Base-by-base conservation (phyloP, 192 early-diverging fungal species). In the Phlyctochytrium bullatum region DNA sequence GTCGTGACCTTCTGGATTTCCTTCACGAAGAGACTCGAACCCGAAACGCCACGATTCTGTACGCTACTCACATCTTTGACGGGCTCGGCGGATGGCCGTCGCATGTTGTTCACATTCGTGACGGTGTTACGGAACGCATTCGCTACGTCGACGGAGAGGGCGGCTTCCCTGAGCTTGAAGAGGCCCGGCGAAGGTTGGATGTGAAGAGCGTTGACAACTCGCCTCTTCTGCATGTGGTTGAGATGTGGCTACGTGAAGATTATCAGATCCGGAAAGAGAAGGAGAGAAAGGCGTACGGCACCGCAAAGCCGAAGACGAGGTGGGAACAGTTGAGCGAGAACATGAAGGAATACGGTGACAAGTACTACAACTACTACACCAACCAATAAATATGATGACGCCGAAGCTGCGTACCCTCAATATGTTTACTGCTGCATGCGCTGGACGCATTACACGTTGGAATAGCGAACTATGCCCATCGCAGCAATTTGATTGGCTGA, bases 11-110 rank as follows among this genome's bases (percentile, higher is more conserved):
- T 36, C 69, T 92, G 14, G 53, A 75, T 12, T 92, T 88, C 67
- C 67, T 92, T n/a, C 78, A 78, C 40, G 57, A 72, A 29, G 91
- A 92, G 73, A 86, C 90, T 14, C 82, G 83, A 53, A 50, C 59
- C 12, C 77, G 89, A 34, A 69, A 71, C 25, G 86, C 85, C 2
- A 87, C 91, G 2, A 87, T 92, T 36, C 70, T 91, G 56, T 91
- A 92, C 71, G 90, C 90, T 16, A 92, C 91, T 4, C 91, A 92
- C 71, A 92, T 92, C 64, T 92, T 92, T 70, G 91, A 92, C 78
- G 88, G 88, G 36, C 74, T 88, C 0, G 85, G 86, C 59, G 79
- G 81, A 10, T 92, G 89, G 88, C 86, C 88, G 2, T 86, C 88
- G 28, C 90, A 92, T 62, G 75, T 92, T 2, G 83, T 83, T 47